Evolutionary conservation across 306 rosid species (phyloP).

Genomic region (Hippophae gyantsensis): DNA sequence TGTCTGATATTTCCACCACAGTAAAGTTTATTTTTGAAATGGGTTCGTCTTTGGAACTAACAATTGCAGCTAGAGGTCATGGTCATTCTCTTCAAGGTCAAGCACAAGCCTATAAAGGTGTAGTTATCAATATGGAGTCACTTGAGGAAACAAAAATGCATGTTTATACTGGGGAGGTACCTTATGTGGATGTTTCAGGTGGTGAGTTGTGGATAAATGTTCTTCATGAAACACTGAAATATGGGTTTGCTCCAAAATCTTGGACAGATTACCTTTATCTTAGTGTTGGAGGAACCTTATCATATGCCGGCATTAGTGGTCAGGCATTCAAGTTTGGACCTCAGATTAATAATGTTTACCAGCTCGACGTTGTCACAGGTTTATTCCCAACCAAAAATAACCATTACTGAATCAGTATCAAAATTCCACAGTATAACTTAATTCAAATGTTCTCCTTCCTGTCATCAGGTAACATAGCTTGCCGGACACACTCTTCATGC

Average conservation of each 20-base stretch:
- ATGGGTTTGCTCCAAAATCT: conserved; percentile 85
- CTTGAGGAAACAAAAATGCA: conserved; percentile 38
- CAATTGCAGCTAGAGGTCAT: conserved; percentile 89
- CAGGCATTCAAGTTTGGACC: conserved; percentile 96
- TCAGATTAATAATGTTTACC: conserved; percentile 70
- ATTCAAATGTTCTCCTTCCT: not conserved
- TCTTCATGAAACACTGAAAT: conserved; percentile 68
- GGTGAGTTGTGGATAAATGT: conserved; percentile 93
- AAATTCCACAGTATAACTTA: conserved; percentile 6
- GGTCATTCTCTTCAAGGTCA: conserved; percentile 88
- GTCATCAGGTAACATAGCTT: not conserved
- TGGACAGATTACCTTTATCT: conserved; percentile 98
- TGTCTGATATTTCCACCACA: conserved; percentile 54
- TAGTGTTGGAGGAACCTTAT: conserved; percentile 91
- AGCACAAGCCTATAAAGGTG: conserved; percentile 64
- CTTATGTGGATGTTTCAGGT: conserved; percentile 81
- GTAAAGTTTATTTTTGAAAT: conserved; percentile 40
- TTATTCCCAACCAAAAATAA: conserved; percentile 13
- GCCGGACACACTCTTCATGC: not conserved
- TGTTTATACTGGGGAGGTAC: conserved; percentile 37
- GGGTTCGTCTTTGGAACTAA: conserved; percentile 51
- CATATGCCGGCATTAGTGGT: conserved; percentile 92
- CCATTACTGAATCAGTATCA: not conserved
- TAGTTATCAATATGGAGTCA: conserved; percentile 77
- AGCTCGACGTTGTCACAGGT: conserved; percentile 92